A percentile compares a stretch with the other conserved stretches of the same genome.
These are phyloP conservation scores for Tubosaeta sp. DNA, from an alignment of 768 basidiomycete genomes.

Conservation along the genomic window DNA sequence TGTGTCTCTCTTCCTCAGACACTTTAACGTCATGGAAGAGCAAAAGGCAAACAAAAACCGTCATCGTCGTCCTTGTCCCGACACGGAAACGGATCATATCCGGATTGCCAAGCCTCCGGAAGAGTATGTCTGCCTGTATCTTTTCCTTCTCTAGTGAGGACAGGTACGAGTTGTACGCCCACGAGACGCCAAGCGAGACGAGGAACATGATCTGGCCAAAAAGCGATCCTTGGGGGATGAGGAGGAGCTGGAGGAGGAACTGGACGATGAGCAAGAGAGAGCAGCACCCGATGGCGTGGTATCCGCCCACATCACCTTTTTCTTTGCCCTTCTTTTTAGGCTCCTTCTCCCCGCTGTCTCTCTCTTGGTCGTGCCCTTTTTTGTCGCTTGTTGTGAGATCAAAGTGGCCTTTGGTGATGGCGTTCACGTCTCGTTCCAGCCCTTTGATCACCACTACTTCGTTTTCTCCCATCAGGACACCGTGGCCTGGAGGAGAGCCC, in stretches of 20 bases:
- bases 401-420: constrained; percentile 29
- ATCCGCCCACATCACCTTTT: neutral
- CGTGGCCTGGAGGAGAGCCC: constrained; percentile 26
- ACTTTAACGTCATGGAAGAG: constrained; percentile 12
- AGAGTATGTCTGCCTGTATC: constrained; percentile 16
- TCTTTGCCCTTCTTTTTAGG: neutral
- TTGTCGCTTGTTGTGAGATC: constrained; percentile 13
- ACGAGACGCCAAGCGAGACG: constrained; percentile 28
- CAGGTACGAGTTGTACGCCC: constrained; percentile 32
- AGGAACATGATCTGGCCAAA: constrained; percentile 36
- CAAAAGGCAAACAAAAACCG: constrained; percentile 21
- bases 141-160: constrained; percentile 33
- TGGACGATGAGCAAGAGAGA: constrained; percentile 28
- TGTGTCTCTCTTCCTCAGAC: neutral
- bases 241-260: constrained; percentile 31
- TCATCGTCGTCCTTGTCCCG: constrained; percentile 21
- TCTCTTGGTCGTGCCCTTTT: too few species aligned
- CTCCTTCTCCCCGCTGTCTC: too few species aligned
- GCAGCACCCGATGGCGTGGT: constrained; percentile 19
- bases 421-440: constrained; percentile 23
- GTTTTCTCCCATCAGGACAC: constrained; percentile 16
- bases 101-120: constrained; percentile 1
- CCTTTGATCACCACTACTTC: constrained; percentile 28
- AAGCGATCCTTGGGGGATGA: constrained; percentile 29
- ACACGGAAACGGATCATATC: neutral